Percentiles rank a stretch among this genome's conserved stretches.
phyloP scores from a whole-genome alignment of 2,329 filamentous ascomycete genomes.

The Monosporascus sp. region DNA sequence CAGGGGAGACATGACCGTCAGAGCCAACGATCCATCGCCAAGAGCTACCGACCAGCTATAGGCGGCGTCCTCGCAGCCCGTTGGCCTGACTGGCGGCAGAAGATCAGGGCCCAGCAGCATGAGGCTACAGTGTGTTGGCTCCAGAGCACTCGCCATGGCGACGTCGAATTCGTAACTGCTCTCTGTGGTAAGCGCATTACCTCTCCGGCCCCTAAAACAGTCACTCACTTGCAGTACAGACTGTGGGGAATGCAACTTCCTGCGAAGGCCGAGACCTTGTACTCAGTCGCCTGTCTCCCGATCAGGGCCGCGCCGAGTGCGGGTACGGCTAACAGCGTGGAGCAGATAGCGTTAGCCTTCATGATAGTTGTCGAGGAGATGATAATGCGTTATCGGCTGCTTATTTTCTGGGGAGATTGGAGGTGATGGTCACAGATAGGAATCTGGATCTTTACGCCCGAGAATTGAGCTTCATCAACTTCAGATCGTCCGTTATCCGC shows the following conservation, averaged over 20 bases:
- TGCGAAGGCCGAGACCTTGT: conserved; percentile 14
- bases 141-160: conserved; percentile 6
- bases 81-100: conserved; percentile 12
- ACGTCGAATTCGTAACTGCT: conserved; percentile 16
- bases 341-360: conserved; percentile 11
- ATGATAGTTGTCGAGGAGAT: conserved; percentile 3
- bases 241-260: conserved; percentile 20
- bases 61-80: conserved; percentile 11
- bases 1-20: conserved; percentile 12
- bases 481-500: no score
- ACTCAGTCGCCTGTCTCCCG: conserved; percentile 7
- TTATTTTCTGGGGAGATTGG: neutral
- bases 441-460: neutral
- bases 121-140: conserved; percentile 10
- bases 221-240: conserved; percentile 12
- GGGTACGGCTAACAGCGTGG: conserved; percentile 9
- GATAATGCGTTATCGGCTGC: neutral
- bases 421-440: neutral
- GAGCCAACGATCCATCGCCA: conserved; percentile 6
- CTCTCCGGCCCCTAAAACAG: neutral
- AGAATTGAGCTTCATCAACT: neutral
- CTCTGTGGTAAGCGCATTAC: neutral
- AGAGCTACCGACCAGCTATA: conserved; percentile 13
- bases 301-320: conserved; percentile 11
- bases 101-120: conserved; percentile 15